phyloP scores from a whole-genome alignment of 2,329 filamentous ascomycete genomes.

The Pestalotiopsis sp. region DNA sequence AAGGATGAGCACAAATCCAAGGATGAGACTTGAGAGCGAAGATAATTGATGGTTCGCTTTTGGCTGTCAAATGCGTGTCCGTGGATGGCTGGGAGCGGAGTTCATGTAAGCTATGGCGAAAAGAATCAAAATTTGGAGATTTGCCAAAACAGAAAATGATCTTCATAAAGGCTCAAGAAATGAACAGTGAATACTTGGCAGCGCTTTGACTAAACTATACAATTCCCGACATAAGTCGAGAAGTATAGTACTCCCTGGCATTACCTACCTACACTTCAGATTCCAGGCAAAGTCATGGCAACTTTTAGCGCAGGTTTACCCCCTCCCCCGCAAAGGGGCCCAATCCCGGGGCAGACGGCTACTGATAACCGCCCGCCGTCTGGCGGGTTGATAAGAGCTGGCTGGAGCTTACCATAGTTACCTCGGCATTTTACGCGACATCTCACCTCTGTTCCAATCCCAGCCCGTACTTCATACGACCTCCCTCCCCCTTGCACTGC shows the following conservation, averaged over 20 bases:
- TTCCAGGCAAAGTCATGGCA: not conserved
- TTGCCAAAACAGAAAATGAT: not conserved
- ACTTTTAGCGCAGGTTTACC: not conserved
- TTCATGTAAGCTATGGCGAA: not conserved
- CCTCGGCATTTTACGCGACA: not conserved
- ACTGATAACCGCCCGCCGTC: constrained; percentile 3
- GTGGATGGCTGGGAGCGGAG: not conserved
- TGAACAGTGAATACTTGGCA: too few species aligned
- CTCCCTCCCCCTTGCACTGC: not conserved
- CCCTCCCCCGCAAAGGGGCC: constrained; percentile 8
- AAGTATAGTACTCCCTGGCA: too few species aligned
- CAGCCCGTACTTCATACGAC: not conserved
- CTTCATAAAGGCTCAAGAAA: not conserved
- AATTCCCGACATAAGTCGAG: too few species aligned
- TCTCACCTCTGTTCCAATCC: not conserved
- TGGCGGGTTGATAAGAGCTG: not conserved
- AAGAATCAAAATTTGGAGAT: not conserved
- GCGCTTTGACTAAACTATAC: too few species aligned
- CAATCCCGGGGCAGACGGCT: constrained; percentile 1
- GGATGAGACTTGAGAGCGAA: not conserved
- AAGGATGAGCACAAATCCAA: not conserved
- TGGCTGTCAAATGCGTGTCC: not conserved
- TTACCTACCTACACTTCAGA: not conserved
- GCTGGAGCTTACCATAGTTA: not conserved
- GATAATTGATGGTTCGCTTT: not conserved